Evolutionary conservation across 345 rosid species (phyloP), one percentile per base, ranked within the genome.

Genomic region (Geranium rotundifolium): DNA sequence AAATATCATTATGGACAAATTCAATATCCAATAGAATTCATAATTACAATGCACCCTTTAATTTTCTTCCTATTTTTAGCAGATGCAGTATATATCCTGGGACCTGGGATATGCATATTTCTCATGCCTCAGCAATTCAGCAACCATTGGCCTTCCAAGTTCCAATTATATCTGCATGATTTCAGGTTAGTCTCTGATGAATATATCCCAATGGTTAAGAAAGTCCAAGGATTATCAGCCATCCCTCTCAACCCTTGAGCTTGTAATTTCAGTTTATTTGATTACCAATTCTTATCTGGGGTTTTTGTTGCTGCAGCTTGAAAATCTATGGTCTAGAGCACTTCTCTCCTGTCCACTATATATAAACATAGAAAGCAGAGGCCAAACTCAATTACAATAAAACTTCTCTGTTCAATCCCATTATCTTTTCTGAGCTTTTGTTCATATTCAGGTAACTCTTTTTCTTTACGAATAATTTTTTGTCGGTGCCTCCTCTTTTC

Each of bases 141-240:
- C 27, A 23, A 23, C 27, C 27, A 23, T 2, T 23, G 27, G 27
- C 27, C 27, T 2, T 23, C 27, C 27, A 23, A 23, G 27, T 23
- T 23, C 27, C 27, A 23, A 23, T 23, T 23, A 23, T 23, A 23
- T 23, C 27, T 23, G 27, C 27, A 23, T 23, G 27, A 23, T 23
- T 23, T 23, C 27, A 23, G 27, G 27, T 23, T 23, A 23, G 27
- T 23, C 27, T 17, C n/a, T 30, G 63, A 29, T 30, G 4, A 29
- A 57, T 57, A 29, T 6, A 60, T 60, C 39, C 49, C 30, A 60
- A 30, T 30, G 30, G 63, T 60, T 50, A 60, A 60, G 29, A 46
- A 46, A 14, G 52, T 46, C 3, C 15, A 46, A 46, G 52, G 52
- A 46, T 46, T 46, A 14, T 46, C 52, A 46, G 52, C 52, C 52